Evolutionary conservation across 1,284 basidiomycete species (phyloP), one percentile per base, ranked within the genome.

Genomic region (Cryptococcus depauperatus): DNA sequence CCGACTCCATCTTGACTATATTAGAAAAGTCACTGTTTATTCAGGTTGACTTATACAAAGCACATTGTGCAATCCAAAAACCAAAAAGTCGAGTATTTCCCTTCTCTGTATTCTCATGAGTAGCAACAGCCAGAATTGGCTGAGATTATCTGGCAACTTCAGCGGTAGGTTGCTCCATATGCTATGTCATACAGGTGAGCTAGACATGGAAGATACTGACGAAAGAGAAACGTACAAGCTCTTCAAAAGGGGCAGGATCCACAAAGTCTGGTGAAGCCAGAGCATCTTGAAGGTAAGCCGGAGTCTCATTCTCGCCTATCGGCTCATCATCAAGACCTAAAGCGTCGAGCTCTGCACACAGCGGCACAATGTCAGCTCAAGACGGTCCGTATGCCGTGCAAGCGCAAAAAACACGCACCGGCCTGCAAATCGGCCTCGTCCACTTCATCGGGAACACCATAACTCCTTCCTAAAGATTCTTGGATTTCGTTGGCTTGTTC

Each of bases 401-500:
- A 26, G 9, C 26, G 14, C 26, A 18, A 18, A 22, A 23, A 18
- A 29, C 5, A 66, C 80, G 38, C 60, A 84, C 93, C 93, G 41
- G 95, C 95, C 77, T 96, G 84, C 4, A 99, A 76, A 68, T 98
- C 95, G 11, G 85, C 88, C 69, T 99, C 93, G 73, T 99, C 95
- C 37, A 99, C 77, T 68, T 98, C 95, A 57, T 99, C 95, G 13
- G 93, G 93, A 0, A 98, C 88, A 23, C 85, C 89, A 68, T 98
- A 99, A 27, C 88, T 93, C 52, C 93, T 77, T 9, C 86, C 88
- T 32, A 99, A 74, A 29, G 84, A 83, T 68, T 97, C 93, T 65
- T 98, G 93, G 42, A 99, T 90, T 68, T 98, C 93, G 64, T 96
- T 97, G 2, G 92, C 89, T 68, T 93, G 88, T 61, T 98, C 95